Conservation (phyloP, 2,329 filamentous ascomycete genomes). For the Ascocoryne sarcoides region DNA sequence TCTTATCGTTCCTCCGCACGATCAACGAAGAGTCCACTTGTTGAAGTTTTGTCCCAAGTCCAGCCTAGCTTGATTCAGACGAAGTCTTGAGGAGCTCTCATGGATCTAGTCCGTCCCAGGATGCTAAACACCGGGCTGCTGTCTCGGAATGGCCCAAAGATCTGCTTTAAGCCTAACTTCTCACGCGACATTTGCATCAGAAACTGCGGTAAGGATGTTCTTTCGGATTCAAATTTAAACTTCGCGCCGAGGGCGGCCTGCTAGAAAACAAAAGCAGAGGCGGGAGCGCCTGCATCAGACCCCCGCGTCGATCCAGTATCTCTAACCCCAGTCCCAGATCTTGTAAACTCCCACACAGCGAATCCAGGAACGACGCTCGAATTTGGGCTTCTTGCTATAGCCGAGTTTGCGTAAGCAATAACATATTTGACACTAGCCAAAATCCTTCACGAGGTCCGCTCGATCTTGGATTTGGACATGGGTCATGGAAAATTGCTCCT, state of each 20-base stretch:
- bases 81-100: too few relatives aligned
- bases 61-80: too few relatives aligned
- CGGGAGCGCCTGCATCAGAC: not conserved
- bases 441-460: not conserved
- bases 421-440: not conserved
- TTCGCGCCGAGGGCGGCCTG: slow-evolving; percentile 8
- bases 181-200: too few relatives aligned
- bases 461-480: slow-evolving; percentile 2
- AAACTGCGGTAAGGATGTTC: not conserved
- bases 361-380: slow-evolving; percentile 3
- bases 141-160: too few relatives aligned
- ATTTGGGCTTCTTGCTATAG: slow-evolving; percentile 1
- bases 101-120: too few relatives aligned
- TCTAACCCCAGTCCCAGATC: slow-evolving; percentile 8
- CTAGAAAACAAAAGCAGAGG: slow-evolving; percentile 1
- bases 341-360: slow-evolving; percentile 14
- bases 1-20: too few relatives aligned
- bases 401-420: not conserved
- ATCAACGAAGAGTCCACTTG: too few relatives aligned
- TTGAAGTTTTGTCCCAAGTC: too few relatives aligned
- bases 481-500: slow-evolving; percentile 4
- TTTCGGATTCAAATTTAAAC: slow-evolving; percentile 5
- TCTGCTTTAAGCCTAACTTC: too few relatives aligned
- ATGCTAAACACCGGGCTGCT: too few relatives aligned
- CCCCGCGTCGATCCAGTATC: slow-evolving; percentile 9